Evolutionary conservation across 345 rosid genomes (phyloP).

Genomic region (Ceriops zippeliana): DNA sequence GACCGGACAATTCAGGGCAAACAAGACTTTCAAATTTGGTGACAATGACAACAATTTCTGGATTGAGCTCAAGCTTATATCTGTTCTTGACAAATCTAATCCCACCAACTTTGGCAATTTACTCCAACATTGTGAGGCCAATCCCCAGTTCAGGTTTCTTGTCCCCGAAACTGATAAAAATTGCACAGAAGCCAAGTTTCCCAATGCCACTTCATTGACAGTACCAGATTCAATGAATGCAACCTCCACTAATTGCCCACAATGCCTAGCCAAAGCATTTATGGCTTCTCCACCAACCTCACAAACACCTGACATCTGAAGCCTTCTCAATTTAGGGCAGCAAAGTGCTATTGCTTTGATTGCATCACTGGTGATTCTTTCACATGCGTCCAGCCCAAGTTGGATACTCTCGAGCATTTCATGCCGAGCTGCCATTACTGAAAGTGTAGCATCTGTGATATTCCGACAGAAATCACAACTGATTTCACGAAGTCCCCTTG

Average conservation of each 20-base stretch:
- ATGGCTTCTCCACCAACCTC: slow-evolving; percentile 33
- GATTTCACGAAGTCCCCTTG: slow-evolving; percentile 30
- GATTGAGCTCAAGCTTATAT: slow-evolving; percentile 20
- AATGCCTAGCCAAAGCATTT: slow-evolving; percentile 33
- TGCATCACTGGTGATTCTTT: slow-evolving; percentile 38
- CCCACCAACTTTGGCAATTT: slow-evolving; percentile 28
- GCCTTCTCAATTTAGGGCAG: slow-evolving; percentile 33
- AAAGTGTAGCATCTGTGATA: slow-evolving; percentile 34
- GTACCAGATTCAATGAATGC: slow-evolving; percentile 26
- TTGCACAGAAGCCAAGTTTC: slow-evolving; percentile 26
- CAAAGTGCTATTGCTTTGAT: slow-evolving; percentile 37
- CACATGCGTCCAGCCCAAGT: slow-evolving; percentile 32
- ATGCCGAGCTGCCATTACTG: slow-evolving; percentile 33
- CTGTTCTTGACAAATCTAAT: slow-evolving; percentile 37
- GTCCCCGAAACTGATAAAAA: slow-evolving; percentile 37
- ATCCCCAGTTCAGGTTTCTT: slow-evolving; percentile 34
- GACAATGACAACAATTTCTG: slow-evolving; percentile 19
- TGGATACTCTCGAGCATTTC: slow-evolving; percentile 35
- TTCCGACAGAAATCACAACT: slow-evolving; percentile 31
- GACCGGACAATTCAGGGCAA: slow-evolving; percentile 31
- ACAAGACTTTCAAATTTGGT: slow-evolving; percentile 23
- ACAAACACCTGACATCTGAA: slow-evolving; percentile 33
- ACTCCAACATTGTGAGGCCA: slow-evolving; percentile 27
- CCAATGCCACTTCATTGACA: slow-evolving; percentile 34
- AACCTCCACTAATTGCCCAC: slow-evolving; percentile 26